Conservation (phyloP, 1,139 yeast genomes). For the Candida buenavistaensis region DNA sequence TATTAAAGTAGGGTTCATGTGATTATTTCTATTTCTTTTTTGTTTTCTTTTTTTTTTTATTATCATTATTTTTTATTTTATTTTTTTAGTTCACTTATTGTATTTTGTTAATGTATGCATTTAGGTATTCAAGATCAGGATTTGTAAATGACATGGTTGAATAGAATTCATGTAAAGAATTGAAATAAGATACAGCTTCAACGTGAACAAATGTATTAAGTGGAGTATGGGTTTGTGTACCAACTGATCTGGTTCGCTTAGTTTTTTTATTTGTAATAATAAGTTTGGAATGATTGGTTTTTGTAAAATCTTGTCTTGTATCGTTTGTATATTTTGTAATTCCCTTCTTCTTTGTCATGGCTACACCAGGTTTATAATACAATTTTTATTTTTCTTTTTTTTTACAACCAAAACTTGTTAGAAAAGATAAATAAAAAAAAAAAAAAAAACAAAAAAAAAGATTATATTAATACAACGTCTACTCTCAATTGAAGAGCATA, state of each 20-base stretch:
- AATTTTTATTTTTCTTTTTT: too few species aligned
- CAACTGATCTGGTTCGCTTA: neutral
- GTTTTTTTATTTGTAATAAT: neutral
- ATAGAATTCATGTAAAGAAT: neutral
- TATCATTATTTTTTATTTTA: neutral
- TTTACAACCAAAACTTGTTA: too few species aligned
- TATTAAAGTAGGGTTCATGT: constrained; percentile 14
- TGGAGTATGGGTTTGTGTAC: too few species aligned
- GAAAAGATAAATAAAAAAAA: neutral
- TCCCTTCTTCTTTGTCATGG: too few species aligned
- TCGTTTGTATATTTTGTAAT: too few species aligned
- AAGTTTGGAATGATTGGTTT: too few species aligned
- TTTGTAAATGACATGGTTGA: neutral
- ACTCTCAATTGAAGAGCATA: neutral
- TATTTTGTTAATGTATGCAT: neutral
- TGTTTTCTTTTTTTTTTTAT: too few species aligned
- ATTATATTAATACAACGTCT: constrained; percentile 3
- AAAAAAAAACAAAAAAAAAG: neutral
- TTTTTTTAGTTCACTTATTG: neutral
- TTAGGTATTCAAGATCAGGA: constrained; percentile 2
- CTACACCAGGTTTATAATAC: too few species aligned
- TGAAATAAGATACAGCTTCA: neutral
- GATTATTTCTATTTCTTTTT: too few species aligned
- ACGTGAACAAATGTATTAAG: too few species aligned
- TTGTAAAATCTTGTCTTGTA: too few species aligned